phyloP scores from a whole-genome alignment of 2,329 filamentous ascomycete genomes.

The Proliferodiscus dingleyae region DNA sequence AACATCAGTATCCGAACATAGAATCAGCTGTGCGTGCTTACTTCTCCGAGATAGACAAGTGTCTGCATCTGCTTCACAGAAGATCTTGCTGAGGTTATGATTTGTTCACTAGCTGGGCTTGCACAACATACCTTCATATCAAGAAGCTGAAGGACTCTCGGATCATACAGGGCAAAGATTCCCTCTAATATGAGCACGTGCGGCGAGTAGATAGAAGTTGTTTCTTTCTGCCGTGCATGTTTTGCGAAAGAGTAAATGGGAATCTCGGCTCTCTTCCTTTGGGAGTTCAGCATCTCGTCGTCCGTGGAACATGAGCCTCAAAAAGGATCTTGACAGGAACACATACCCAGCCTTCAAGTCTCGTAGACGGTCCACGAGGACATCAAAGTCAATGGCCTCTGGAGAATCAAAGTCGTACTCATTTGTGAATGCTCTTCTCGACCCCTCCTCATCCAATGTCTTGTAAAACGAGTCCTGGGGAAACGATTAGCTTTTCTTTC shows the following conservation, averaged over 20 bases:
- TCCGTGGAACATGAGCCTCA: not conserved
- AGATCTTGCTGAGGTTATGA: conserved; percentile 55
- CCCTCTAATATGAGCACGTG: conserved; percentile 94
- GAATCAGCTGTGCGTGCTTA: conserved; percentile 40
- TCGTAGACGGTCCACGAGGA: conserved; percentile 69
- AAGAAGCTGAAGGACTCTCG: conserved; percentile 75
- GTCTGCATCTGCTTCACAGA: conserved; percentile 93
- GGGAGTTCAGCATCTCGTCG: not conserved
- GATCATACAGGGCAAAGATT: conserved; percentile 91
- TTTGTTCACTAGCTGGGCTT: not conserved
- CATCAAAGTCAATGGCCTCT: conserved; percentile 90
- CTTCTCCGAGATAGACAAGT: conserved; percentile 85
- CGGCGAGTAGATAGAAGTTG: conserved; percentile 89
- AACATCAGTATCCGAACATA: not conserved
- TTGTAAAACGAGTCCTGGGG: conserved; percentile 95
- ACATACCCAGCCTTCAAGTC: conserved; percentile 87
- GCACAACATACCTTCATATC: conserved; percentile 71
- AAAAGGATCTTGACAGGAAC: not conserved
- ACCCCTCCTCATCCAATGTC: conserved; percentile 72
- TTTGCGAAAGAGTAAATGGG: conserved; percentile 94
- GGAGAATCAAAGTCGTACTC: conserved; percentile 97
- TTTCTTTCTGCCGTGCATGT: conserved; percentile 73
- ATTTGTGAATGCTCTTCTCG: conserved; percentile 75
- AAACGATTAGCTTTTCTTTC: too few relatives aligned
- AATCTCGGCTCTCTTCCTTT: conserved; percentile 80